A percentile compares a stretch with the other conserved stretches of the same genome.
These are phyloP conservation scores for Mycena rebaudengoi DNA, from an alignment of 768 basidiomycete genomes.

Conservation along the genomic window DNA sequence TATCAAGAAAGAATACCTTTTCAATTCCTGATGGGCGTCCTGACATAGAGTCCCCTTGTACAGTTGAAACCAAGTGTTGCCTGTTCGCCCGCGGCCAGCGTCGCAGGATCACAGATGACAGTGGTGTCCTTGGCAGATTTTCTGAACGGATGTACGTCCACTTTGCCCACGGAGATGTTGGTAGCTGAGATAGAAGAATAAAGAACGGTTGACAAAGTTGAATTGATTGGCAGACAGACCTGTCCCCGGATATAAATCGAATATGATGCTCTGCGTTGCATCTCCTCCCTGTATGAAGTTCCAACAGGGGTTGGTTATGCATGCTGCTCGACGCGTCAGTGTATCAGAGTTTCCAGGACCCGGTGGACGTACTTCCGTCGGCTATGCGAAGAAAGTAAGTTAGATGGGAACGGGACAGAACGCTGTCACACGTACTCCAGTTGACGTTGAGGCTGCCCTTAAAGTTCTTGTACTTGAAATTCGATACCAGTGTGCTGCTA, in stretches of 20 bases:
- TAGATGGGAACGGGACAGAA: neutral
- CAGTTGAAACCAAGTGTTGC: conserved; percentile 4
- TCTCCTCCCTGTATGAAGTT: conserved; percentile 46
- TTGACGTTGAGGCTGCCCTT: conserved; percentile 42
- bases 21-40: conserved; percentile 5
- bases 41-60: neutral
- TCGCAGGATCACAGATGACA: conserved; percentile 1
- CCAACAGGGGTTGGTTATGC: conserved; percentile 50
- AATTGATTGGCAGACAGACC: conserved; percentile 35
- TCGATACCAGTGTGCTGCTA: conserved; percentile 44
- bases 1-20: too few species aligned
- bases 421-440: conserved; percentile 44
- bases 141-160: conserved; percentile 8
- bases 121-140: neutral
- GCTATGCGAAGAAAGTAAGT: neutral
- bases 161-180: conserved; percentile 11
- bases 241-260: conserved; percentile 46
- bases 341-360: neutral
- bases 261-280: conserved; percentile 44
- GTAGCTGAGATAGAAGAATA: neutral
- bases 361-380: conserved; percentile 1
- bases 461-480: conserved; percentile 47
- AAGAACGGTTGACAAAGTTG: neutral
- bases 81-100: conserved; percentile 5
- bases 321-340: conserved; percentile 26